These are phyloP conservation scores for Hyphochytrium catenoides DNA, from an alignment of 352 stramenopile genomes.

Conservation along the genomic window DNA sequence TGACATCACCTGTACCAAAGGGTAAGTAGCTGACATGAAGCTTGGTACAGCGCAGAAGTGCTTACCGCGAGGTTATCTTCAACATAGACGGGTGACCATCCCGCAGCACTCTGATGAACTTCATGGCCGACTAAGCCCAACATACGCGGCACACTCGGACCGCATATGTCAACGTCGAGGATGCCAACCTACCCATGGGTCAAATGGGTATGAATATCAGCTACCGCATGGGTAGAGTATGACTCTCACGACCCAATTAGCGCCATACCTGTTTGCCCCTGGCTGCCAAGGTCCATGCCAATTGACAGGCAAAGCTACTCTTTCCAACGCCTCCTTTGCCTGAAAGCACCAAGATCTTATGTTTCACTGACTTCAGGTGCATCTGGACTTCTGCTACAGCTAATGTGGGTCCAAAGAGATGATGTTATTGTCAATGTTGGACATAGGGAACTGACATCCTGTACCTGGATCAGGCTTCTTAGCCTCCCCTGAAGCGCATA, in stretches of 20 bases:
- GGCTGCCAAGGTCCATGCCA: constrained; percentile 83
- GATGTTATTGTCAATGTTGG: not conserved
- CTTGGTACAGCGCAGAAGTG: too few relatives aligned
- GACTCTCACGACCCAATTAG: too few relatives aligned
- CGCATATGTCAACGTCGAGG: constrained; percentile 98
- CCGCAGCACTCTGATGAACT: constrained; percentile 89
- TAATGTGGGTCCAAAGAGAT: constrained; percentile 13
- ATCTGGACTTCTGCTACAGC: constrained; percentile 59
- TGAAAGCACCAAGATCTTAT: constrained; percentile 96
- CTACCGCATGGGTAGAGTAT: too few relatives aligned
- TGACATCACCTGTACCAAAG: constrained; percentile 77
- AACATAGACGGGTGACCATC: constrained; percentile 99
- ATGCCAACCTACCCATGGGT: constrained; percentile 63
- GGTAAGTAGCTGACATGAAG: too few relatives aligned
- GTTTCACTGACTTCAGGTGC: constrained; percentile 55
- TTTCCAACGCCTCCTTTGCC: constrained; percentile 99
- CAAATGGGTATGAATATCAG: too few relatives aligned
- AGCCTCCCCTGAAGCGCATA: constrained; percentile 77
- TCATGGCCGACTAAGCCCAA: constrained; percentile 68
- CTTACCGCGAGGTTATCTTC: constrained; percentile 87
- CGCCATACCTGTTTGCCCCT: constrained; percentile 67
- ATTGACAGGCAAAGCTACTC: constrained; percentile 91
- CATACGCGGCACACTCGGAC: constrained; percentile 94
- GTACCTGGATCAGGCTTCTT: constrained; percentile 48
- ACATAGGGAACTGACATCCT: not conserved